Percentiles rank a stretch among this genome's conserved stretches.
Conservation (phyloP, 108 stramenopile species). For the Pseudonitzschia multiseries region DNA sequence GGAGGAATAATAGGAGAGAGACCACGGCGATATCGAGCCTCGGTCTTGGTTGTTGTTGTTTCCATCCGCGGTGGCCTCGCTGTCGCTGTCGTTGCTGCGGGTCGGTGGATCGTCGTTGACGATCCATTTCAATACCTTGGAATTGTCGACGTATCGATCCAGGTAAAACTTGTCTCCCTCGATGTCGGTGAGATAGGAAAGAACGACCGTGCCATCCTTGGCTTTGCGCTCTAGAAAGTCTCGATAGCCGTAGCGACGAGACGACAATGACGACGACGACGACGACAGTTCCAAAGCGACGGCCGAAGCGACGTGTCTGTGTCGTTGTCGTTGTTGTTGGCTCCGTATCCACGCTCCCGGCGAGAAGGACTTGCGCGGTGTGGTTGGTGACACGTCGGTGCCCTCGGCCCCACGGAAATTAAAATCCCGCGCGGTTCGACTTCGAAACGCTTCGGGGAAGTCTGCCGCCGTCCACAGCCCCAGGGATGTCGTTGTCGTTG, state of each 20-base stretch:
- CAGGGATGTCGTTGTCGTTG: neutral
- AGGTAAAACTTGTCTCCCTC: slow-evolving; percentile 85
- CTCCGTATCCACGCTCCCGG: neutral
- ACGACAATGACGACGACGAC: neutral
- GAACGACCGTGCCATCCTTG: slow-evolving; percentile 6
- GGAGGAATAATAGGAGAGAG: slow-evolving; percentile 4
- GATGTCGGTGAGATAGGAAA: slow-evolving; percentile 69
- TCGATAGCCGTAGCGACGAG: slow-evolving; percentile 7
- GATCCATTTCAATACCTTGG: slow-evolving; percentile 66
- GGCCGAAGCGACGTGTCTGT: too few species aligned
- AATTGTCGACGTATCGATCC: slow-evolving; percentile 72
- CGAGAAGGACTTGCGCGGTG: neutral
- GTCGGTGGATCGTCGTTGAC: slow-evolving; percentile 10
- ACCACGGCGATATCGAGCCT: neutral
- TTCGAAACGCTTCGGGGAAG: too few species aligned
- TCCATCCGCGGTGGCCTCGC: neutral
- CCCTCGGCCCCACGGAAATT: neutral
- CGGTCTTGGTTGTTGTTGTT: too few species aligned
- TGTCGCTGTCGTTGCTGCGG: neutral
- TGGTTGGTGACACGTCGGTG: neutral
- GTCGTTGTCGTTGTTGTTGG: slow-evolving; percentile 14
- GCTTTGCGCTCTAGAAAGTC: slow-evolving; percentile 7
- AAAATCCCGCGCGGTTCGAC: neutral
- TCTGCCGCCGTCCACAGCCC: neutral
- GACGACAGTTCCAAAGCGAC: neutral